Conservation (phyloP, 148 eudicot genomes). For the Persicaria tinctoria region DNA sequence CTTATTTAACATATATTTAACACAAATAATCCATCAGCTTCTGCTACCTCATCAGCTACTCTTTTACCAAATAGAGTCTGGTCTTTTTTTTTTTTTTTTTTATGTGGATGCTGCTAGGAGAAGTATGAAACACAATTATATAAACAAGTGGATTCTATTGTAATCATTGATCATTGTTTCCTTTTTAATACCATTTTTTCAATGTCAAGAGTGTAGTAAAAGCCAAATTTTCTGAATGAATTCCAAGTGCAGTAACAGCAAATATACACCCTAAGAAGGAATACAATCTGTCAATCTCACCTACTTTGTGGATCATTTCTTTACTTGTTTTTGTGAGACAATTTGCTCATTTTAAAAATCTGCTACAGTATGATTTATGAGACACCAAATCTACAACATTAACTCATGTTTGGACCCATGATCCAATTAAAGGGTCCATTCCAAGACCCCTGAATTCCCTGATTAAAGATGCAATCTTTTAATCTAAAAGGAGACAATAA, state of each 20-base stretch:
- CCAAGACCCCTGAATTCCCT: background rate
- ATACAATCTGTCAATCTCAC: background rate
- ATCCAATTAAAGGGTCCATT: slow-evolving; percentile 6
- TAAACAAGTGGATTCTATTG: background rate
- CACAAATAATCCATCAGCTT: background rate
- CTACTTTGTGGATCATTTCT: background rate
- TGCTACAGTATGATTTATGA: background rate
- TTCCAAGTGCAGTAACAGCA: background rate
- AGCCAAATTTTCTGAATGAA: background rate
- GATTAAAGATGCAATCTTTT: background rate
- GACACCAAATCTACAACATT: slow-evolving; percentile 7
- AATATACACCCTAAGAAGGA: background rate
- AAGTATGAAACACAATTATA: background rate
- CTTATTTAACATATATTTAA: too few relatives aligned
- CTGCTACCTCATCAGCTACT: too few relatives aligned
- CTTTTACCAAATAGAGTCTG: too few relatives aligned
- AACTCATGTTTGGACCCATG: slow-evolving; percentile 12
- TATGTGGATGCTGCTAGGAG: background rate
- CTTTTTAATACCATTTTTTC: background rate
- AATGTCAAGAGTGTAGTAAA: slow-evolving; percentile 1
- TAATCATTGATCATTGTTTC: background rate
- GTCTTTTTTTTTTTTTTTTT: too few relatives aligned
- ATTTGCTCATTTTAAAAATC: background rate
- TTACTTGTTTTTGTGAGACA: background rate
- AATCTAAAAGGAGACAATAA: background rate